Base-by-base conservation (phyloP, 495 filamentous ascomycete species). In the Aspergillus homomorphus region DNA sequence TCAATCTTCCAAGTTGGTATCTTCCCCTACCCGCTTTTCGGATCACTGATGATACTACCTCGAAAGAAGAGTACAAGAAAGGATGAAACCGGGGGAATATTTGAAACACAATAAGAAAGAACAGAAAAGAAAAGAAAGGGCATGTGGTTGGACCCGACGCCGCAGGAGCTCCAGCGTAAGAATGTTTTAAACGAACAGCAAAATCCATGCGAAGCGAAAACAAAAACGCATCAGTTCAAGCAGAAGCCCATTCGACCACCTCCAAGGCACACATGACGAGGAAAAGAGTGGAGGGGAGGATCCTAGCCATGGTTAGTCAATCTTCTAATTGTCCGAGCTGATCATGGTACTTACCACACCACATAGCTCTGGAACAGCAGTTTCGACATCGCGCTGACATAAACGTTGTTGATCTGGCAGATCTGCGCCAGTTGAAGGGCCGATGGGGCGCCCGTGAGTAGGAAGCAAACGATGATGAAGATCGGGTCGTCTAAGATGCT, bases 291-390 rank as follows among this genome's bases (percentile, higher is more conserved):
- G 91, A 96, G 5, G 94, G 94, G 20, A 98, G 83, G 59, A 98
- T 98, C 89, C 89, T 91, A 43, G 44, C 48, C 22, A 0, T 16
- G 68, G 62, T 77, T 52, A 80, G 70, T 33, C 50, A 56, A 42
- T 58, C n/a, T 18, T 50, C 24, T n/a, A 43, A 18, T 38, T 22
- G 14, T 22, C 53, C 28, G 19, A 54, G 1, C 38, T 21, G 22
- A 14, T 49, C 5, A 30, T 38, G 5, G 57, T 33, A 80, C 85
- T 74, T 81, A 92, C 89, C 91, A 96, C 59, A 96, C 85, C 20
- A 98, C 94, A 65, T 98, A 98, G 75, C 93, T 96, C 80, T 96
- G 92, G 81, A 98, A 96, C 19, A 98, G 74, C 46, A 98, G 78
- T 68, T 85, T 91, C 23, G 90, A 88, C 91, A 98, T 98, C 33